Conservation (phyloP, 108 stramenopile species). For the Nitzschia inconspicua region DNA sequence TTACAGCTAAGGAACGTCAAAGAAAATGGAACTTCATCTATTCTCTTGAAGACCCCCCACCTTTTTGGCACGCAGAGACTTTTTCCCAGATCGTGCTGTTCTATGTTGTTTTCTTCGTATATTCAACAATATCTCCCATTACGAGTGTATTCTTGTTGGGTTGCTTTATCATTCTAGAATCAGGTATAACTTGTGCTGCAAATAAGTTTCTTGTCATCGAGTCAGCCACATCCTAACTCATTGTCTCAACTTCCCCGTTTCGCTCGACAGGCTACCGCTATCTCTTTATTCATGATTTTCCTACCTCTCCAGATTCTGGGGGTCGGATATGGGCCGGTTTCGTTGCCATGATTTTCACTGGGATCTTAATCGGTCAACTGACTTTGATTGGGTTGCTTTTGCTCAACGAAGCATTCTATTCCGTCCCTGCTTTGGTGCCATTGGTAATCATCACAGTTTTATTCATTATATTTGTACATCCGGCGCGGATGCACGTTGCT, state of each 20-base stretch:
- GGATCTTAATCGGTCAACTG: slow-evolving; percentile 49
- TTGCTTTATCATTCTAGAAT: slow-evolving; percentile 23
- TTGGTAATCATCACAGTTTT: slow-evolving; percentile 37
- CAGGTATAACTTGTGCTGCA: not conserved
- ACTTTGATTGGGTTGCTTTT: slow-evolving; percentile 39
- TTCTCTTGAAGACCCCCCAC: slow-evolving; percentile 36
- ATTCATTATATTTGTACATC: slow-evolving; percentile 26
- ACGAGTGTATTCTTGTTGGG: slow-evolving; percentile 34
- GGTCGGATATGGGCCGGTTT: slow-evolving; percentile 51
- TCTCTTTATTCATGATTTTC: slow-evolving; percentile 48
- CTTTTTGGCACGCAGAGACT: slow-evolving; percentile 34
- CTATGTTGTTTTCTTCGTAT: slow-evolving; percentile 55
- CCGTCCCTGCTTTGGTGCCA: slow-evolving; percentile 31
- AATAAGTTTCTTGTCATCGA: no score
- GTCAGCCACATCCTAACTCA: no score
- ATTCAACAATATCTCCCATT: slow-evolving; percentile 47
- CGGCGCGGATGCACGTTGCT: slow-evolving; percentile 30
- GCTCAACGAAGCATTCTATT: slow-evolving; percentile 28
- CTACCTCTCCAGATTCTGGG: slow-evolving; percentile 38
- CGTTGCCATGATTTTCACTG: slow-evolving; percentile 29
- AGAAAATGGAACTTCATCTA: slow-evolving; percentile 27
- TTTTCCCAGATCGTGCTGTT: slow-evolving; percentile 28
- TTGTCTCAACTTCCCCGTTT: not conserved
- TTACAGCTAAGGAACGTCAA: slow-evolving; percentile 51
- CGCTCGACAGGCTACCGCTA: slow-evolving; percentile 27